Percentiles rank a stretch among this genome's conserved stretches.
These are phyloP conservation scores for Candida vartiovaarae DNA, from an alignment of 805 yeast species.

Conservation along the genomic window DNA sequence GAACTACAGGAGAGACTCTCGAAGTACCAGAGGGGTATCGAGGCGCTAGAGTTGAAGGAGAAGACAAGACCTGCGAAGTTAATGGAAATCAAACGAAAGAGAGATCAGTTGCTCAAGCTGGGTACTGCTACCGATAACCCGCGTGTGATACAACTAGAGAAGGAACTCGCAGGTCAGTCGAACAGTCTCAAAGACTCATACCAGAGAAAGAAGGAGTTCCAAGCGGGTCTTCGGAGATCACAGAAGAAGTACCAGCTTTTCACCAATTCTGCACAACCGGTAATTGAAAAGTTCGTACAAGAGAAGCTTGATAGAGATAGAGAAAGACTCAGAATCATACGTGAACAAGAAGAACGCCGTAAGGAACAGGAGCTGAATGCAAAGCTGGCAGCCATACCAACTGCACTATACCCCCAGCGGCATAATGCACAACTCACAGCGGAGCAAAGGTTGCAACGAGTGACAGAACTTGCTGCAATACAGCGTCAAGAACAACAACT, in stretches of 20 bases:
- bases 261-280: slow-evolving; percentile 2
- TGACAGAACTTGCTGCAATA: neutral
- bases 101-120: slow-evolving; percentile 7
- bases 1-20: slow-evolving; percentile 5
- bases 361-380: neutral
- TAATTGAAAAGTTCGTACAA: neutral
- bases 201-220: slow-evolving; percentile 1
- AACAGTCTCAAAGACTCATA: slow-evolving; percentile 1
- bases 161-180: slow-evolving; percentile 5
- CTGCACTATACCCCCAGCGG: too few species aligned
- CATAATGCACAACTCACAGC: too few species aligned
- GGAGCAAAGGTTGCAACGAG: neutral
- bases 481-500: neutral
- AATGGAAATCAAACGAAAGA: slow-evolving; percentile 6
- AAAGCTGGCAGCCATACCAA: too few species aligned
- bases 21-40: slow-evolving; percentile 5
- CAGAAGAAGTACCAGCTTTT: slow-evolving; percentile 4
- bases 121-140: slow-evolving; percentile 4
- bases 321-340: neutral
- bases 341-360: too few species aligned
- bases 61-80: slow-evolving; percentile 5
- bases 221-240: slow-evolving; percentile 2
- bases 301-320: slow-evolving; percentile 1
- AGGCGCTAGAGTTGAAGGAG: slow-evolving; percentile 1
- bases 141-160: slow-evolving; percentile 2